phyloP scores from a whole-genome alignment of 257 asterid species.

The Solanum bulbocastanum region DNA sequence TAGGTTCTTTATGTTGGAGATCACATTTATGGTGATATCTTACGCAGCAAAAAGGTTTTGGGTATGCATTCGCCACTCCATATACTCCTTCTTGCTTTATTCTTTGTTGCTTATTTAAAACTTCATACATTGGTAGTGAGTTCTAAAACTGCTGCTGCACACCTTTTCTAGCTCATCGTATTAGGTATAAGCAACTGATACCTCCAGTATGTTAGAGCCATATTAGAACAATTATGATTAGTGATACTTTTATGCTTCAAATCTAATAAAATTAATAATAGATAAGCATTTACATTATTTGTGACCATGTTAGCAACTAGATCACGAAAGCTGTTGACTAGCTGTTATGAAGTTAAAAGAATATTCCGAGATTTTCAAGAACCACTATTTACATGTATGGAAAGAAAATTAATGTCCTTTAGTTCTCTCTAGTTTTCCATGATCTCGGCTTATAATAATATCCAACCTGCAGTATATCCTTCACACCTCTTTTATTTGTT shows the following conservation, averaged over 20 bases:
- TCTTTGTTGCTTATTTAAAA: not conserved
- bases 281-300: not conserved
- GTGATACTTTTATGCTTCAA: not conserved
- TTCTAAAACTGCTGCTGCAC: not conserved
- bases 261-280: not conserved
- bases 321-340: not conserved
- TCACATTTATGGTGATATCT: conserved; percentile 96
- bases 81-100: not conserved
- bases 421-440: not conserved
- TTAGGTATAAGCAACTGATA: not conserved
- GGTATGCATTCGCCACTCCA: conserved; percentile 37
- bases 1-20: conserved; percentile 99
- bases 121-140: not conserved
- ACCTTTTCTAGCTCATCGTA: not conserved
- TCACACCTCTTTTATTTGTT: not conserved
- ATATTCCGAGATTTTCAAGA: not conserved
- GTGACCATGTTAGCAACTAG: not conserved
- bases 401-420: not conserved
- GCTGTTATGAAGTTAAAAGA: not conserved
- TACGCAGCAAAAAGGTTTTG: conserved; percentile 87
- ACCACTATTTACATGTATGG: not conserved
- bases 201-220: not conserved
- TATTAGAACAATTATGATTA: not conserved
- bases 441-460: not conserved
- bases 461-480: not conserved